A percentile compares a stretch with the other conserved stretches of the same genome.
These are phyloP conservation scores for Aquilaria agallochum DNA, from an alignment of 441 rosid genomes.

Conservation along the genomic window DNA sequence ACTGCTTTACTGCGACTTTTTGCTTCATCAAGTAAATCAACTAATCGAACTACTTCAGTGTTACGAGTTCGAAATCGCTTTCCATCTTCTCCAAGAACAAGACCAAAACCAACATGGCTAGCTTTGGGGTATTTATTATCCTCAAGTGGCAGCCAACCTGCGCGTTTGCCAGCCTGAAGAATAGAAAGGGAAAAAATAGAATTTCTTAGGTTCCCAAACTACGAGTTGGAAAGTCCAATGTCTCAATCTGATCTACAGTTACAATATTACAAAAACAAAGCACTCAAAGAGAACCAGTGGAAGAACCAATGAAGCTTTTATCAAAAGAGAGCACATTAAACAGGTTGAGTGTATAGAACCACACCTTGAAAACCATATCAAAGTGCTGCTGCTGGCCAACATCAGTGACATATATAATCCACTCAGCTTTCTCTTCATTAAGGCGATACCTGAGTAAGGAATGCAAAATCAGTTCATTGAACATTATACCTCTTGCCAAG, in stretches of 20 bases:
- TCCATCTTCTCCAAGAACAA: constrained; percentile 88
- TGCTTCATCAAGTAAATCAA: constrained; percentile 95
- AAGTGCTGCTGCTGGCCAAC: constrained; percentile 95
- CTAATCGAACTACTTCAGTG: constrained; percentile 84
- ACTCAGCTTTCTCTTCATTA: constrained; percentile 87
- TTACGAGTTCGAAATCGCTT: constrained; percentile 87
- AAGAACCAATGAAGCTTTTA: background rate
- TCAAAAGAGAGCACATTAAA: background rate
- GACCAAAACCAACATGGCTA: constrained; percentile 88
- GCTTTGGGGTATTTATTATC: constrained; percentile 51
- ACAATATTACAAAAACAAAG: too few relatives aligned
- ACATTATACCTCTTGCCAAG: background rate
- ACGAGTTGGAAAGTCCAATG: background rate
- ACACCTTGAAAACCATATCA: constrained; percentile 81
- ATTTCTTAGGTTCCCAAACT: constrained; percentile 5
- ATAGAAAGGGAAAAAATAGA: constrained; percentile 16
- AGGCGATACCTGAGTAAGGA: constrained; percentile 69
- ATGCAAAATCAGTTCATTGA: background rate
- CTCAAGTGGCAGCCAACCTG: constrained; percentile 76
- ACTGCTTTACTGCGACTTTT: constrained; percentile 66
- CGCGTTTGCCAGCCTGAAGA: constrained; percentile 72
- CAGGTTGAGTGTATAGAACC: constrained; percentile 17
- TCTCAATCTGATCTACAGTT: too few relatives aligned
- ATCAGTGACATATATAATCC: constrained; percentile 96
- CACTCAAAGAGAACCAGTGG: too few relatives aligned